Base-by-base conservation (phyloP, 768 basidiomycete genomes). In the Xerocomus spinulosus region DNA sequence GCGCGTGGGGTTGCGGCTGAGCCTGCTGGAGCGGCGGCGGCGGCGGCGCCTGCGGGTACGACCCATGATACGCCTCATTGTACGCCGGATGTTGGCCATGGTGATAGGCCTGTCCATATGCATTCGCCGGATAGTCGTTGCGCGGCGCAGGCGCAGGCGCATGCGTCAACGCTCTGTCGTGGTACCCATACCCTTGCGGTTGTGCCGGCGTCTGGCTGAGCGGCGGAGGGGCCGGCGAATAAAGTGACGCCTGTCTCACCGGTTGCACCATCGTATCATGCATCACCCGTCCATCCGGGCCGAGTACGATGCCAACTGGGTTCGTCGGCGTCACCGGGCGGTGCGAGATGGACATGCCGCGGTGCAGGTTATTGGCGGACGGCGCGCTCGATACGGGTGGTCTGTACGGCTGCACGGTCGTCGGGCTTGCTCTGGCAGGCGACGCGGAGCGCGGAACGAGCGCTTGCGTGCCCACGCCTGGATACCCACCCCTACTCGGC, bases 401-500 rank as follows among this genome's bases (percentile, higher is more conserved):
- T 34, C 49, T 53, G 28, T 55, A 57, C 0, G 55, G 40, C 32
- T 58, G 55, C 15, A 50, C 2, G 3, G 42, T 52, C 25, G 57
- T 52, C 46, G 57, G 62, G 32, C 58, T 54, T 8, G 59, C 43
- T 43, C 53, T 57, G 9, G 73, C 71, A 21, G 81, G 85, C 10
- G 85, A 81, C 41, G 80, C 6, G 83, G 81, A 3, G 56, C 83
- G 85, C 18, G 78, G 77, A 50, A 77, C 83, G 34, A 81, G 60
- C 12, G 80, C 76, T 26, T 82, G 84, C 15, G 87, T 83, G 13
- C 92, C 93, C 48, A 96, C 82, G 2, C 92, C 93, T 0, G 82
- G 80, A 60, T 85, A 88, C 0, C 87, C 91, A 35, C 76, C 70
- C 51, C 78, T 71, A 55, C 81, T 85, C 30, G 74, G 63, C 2